Conservation (phyloP, 495 filamentous ascomycete genomes). For the Chlorociboria aeruginascens region DNA sequence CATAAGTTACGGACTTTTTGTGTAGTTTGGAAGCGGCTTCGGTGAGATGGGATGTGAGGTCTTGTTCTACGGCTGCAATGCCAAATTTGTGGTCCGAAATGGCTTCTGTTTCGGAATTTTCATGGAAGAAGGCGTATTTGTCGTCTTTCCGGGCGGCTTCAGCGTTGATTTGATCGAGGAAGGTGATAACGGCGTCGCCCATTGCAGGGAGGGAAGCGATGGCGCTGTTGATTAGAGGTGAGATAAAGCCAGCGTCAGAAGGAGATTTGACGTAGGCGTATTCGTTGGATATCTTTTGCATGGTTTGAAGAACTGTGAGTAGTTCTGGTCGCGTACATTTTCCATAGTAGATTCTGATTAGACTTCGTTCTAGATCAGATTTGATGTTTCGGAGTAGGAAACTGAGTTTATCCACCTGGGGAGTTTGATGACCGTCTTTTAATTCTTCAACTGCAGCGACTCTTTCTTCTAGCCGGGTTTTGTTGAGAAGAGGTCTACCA, state of each 20-base stretch:
- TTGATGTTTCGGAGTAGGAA: constrained; percentile 56
- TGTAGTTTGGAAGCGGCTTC: constrained; percentile 57
- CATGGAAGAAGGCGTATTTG: constrained; percentile 87
- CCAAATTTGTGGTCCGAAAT: constrained; percentile 83
- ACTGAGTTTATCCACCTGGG: constrained; percentile 60
- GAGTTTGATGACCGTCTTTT: constrained; percentile 48
- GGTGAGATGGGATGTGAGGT: constrained; percentile 64
- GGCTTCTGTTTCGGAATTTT: constrained; percentile 71
- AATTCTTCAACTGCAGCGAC: constrained; percentile 84
- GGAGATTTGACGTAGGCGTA: constrained; percentile 54
- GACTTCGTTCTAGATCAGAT: constrained; percentile 77
- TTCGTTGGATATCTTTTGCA: constrained; percentile 68
- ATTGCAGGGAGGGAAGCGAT: constrained; percentile 71
- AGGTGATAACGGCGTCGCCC: constrained; percentile 49
- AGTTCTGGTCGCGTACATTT: constrained; percentile 90
- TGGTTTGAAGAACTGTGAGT: constrained; percentile 67
- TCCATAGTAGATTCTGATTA: constrained; percentile 94
- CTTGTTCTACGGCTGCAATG: constrained; percentile 80
- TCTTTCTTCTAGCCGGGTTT: constrained; percentile 64
- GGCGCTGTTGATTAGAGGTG: constrained; percentile 56
- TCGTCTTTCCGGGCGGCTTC: constrained; percentile 78
- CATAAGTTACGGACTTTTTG: constrained; percentile 61
- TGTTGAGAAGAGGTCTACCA: constrained; percentile 78
- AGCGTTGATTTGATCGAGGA: constrained; percentile 75
- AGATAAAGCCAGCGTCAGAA: constrained; percentile 61